Percentiles rank a stretch among this genome's conserved stretches.
These are phyloP conservation scores for Neurospora sp. DNA, from an alignment of 495 filamentous ascomycete species.

Conservation along the genomic window DNA sequence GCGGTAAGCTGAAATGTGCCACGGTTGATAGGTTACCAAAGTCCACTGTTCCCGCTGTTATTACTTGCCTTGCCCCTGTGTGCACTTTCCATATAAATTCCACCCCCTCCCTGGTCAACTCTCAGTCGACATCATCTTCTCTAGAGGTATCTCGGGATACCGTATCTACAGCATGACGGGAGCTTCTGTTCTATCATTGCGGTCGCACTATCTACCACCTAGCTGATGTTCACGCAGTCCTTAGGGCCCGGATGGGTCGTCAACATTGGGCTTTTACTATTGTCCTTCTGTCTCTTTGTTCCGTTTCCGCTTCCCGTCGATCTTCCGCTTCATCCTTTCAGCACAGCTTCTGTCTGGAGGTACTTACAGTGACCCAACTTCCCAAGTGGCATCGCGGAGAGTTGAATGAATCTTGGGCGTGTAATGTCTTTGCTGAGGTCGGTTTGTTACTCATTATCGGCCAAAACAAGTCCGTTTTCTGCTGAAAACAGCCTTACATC, in stretches of 20 bases:
- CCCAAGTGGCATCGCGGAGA: background rate
- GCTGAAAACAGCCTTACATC: background rate
- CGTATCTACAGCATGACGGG: background rate
- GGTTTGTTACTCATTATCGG: background rate
- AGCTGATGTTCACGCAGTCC: background rate
- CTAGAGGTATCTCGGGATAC: background rate
- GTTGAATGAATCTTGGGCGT: background rate
- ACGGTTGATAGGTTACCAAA: slow-evolving; percentile 7
- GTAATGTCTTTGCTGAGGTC: background rate
- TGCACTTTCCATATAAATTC: background rate
- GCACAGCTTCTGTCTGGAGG: background rate
- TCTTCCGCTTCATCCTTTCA: background rate
- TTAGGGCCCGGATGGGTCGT: background rate
- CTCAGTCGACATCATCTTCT: background rate
- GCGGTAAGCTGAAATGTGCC: slow-evolving; percentile 19
- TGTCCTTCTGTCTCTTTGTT: background rate
- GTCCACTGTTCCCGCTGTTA: background rate
- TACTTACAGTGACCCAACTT: background rate
- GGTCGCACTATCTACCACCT: background rate
- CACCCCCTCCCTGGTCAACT: background rate
- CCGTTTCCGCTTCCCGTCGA: background rate
- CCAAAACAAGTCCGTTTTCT: background rate
- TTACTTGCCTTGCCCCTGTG: background rate
- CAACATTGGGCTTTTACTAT: background rate
- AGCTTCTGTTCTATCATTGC: background rate